A percentile compares a stretch with the other conserved stretches of the same genome.
Conservation (phyloP, 805 yeast genomes). For the Kazachstania taianensis region DNA sequence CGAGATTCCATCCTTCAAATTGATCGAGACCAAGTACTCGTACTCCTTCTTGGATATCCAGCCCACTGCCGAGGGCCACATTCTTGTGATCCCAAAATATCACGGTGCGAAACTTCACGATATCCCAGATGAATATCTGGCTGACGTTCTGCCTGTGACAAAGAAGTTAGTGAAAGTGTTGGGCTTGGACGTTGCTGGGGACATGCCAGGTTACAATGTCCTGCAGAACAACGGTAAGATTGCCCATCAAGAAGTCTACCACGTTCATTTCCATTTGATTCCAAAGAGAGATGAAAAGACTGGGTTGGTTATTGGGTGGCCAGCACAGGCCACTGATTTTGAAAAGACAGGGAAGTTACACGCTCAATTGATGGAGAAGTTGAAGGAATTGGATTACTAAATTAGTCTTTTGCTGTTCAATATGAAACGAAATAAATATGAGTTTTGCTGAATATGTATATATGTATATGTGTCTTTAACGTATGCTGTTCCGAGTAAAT, state of each 20-base stretch:
- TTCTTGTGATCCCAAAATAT: constrained; percentile 81
- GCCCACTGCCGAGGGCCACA: constrained; percentile 84
- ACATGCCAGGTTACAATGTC: constrained; percentile 64
- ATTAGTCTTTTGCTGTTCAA: too few relatives aligned
- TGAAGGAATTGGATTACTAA: constrained; percentile 15
- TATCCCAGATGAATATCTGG: constrained; percentile 81
- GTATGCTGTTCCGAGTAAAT: too few relatives aligned
- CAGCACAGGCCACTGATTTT: constrained; percentile 71
- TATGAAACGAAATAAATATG: background rate
- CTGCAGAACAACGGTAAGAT: constrained; percentile 89
- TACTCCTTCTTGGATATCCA: constrained; percentile 88
- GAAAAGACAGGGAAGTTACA: constrained; percentile 61
- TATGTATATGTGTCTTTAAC: constrained; percentile 1
- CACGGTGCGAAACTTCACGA: constrained; percentile 92
- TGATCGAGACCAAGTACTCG: constrained; percentile 72
- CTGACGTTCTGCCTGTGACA: constrained; percentile 79
- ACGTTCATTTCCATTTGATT: constrained; percentile 93
- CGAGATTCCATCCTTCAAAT: constrained; percentile 87
- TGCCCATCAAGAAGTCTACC: constrained; percentile 94
- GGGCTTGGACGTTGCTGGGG: constrained; percentile 52
- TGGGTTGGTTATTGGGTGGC: constrained; percentile 91
- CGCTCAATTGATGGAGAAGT: constrained; percentile 42
- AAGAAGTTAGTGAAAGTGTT: constrained; percentile 74
- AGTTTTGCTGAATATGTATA: background rate
- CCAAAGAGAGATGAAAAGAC: constrained; percentile 69